Evolutionary conservation across 495 filamentous ascomycete species (phyloP).

Genomic region (Talaromyces adpressus): DNA sequence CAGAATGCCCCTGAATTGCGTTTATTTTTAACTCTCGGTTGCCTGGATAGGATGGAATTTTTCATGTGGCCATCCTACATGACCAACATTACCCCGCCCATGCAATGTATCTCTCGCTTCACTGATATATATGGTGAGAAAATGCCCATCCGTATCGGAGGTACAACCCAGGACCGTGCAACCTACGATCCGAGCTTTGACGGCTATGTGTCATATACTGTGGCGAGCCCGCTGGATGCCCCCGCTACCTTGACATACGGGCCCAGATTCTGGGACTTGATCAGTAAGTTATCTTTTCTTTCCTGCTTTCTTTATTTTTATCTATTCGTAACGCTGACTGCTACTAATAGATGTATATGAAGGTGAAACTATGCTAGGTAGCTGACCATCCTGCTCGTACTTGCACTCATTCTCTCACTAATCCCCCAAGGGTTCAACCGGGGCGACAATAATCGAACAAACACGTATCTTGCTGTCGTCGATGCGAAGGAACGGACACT

Average conservation of each 20-base stretch:
- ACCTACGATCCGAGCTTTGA: conserved; percentile 1
- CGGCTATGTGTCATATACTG: background rate
- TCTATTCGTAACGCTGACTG: background rate
- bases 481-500: background rate
- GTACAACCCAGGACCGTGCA: background rate
- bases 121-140: background rate
- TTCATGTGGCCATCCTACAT: conserved; percentile 4
- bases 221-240: background rate
- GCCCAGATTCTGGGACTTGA: background rate
- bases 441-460: background rate
- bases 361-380: background rate
- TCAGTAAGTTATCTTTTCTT: background rate
- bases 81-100: background rate
- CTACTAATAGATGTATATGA: background rate
- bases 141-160: conserved; percentile 1
- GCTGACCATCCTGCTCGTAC: background rate
- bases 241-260: background rate
- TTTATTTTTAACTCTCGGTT: background rate
- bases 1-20: background rate
- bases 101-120: conserved; percentile 1
- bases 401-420: background rate
- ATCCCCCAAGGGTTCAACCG: background rate
- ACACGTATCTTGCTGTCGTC: background rate
- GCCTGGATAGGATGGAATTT: background rate
- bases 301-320: background rate